These are phyloP conservation scores for Asterella californica DNA, from an alignment of 225 moss, liverwort and hornwort genomes.

Conservation along the genomic window DNA sequence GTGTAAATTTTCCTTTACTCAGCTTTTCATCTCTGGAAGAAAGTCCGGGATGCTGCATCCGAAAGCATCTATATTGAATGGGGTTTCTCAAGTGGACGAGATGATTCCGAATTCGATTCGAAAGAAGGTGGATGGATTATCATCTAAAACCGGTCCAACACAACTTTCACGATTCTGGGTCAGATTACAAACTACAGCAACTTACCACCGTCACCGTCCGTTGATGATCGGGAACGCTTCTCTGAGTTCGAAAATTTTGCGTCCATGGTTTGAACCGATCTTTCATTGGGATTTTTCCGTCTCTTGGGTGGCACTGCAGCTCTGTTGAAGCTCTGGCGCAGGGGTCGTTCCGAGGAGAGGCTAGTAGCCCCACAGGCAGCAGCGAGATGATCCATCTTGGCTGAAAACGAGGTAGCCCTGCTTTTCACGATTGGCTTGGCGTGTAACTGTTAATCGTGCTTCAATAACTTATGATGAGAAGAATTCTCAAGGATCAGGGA, in stretches of 20 bases:
- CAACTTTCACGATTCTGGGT: too few relatives aligned
- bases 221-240: constrained; percentile 27
- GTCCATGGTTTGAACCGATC: constrained; percentile 28
- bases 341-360: constrained; percentile 5
- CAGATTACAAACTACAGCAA: neutral
- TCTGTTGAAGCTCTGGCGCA: constrained; percentile 34
- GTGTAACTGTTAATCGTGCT: neutral
- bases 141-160: neutral
- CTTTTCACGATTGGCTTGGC: neutral
- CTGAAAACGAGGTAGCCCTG: too few relatives aligned
- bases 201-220: constrained; percentile 43
- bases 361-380: constrained; percentile 17
- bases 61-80: too few relatives aligned
- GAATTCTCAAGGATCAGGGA: neutral
- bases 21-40: neutral
- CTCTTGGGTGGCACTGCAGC: constrained; percentile 23
- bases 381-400: constrained; percentile 16
- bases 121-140: neutral
- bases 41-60: neutral
- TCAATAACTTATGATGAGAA: neutral
- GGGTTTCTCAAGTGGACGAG: too few relatives aligned
- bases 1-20: neutral
- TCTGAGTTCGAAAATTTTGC: constrained; percentile 27
- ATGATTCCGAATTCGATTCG: too few relatives aligned
- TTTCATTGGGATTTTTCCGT: constrained; percentile 26